These are phyloP conservation scores for Pestalotiopsis sp. DNA, from an alignment of 2,329 filamentous ascomycete species.

Conservation along the genomic window DNA sequence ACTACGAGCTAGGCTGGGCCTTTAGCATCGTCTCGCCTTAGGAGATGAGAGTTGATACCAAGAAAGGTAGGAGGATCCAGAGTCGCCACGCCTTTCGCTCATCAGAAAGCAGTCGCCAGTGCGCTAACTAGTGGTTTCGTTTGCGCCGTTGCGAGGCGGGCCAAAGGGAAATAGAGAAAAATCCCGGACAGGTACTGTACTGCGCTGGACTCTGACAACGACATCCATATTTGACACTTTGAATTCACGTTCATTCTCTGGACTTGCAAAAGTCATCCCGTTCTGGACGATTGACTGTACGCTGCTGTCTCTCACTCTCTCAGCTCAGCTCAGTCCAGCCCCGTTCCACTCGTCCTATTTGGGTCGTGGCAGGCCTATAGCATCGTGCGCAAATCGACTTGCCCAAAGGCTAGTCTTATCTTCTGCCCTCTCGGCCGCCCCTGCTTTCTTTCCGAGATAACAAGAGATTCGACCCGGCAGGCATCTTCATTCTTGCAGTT, in stretches of 20 bases:
- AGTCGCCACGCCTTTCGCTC: background rate
- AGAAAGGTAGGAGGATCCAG: background rate
- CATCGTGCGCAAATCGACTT: background rate
- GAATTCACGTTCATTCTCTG: background rate
- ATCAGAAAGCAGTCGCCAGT: background rate
- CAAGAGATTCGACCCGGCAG: conserved; percentile 1
- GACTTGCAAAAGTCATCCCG: too few relatives aligned
- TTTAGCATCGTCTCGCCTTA: background rate
- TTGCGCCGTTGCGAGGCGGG: background rate
- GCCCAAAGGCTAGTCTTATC: background rate
- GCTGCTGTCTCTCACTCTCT: background rate
- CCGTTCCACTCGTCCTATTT: background rate
- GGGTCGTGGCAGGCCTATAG: background rate
- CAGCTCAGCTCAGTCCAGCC: background rate
- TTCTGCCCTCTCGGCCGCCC: background rate
- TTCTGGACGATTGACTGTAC: background rate
- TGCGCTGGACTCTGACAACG: background rate
- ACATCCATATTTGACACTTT: background rate
- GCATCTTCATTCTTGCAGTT: background rate
- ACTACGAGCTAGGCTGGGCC: background rate
- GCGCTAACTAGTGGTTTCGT: background rate
- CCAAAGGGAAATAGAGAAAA: background rate
- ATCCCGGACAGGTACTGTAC: background rate
- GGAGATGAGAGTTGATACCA: background rate
- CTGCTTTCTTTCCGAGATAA: background rate